Evolutionary conservation across 257 asterid genomes (phyloP).

Genomic region (Solanum megistacrolobum): DNA sequence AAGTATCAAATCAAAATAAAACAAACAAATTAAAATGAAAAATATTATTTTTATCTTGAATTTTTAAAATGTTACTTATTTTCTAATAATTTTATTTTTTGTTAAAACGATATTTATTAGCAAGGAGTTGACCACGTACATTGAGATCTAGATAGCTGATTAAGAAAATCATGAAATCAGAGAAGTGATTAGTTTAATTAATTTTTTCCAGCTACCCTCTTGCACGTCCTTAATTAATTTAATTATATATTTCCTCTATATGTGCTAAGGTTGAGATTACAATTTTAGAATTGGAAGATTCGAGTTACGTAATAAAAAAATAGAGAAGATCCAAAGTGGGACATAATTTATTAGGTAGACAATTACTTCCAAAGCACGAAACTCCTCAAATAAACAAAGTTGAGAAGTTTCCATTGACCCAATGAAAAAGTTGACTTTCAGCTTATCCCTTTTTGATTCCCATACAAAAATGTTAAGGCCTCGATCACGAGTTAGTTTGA

Average conservation of each 20-base stretch:
- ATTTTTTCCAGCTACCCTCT: not conserved
- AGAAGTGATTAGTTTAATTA: not conserved
- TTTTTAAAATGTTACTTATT: not conserved
- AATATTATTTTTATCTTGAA: not conserved
- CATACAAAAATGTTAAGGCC: not conserved
- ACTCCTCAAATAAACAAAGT: not conserved
- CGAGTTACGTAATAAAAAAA: not conserved
- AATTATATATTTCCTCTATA: not conserved
- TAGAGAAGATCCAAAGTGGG: not conserved
- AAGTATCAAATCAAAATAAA: too few relatives aligned
- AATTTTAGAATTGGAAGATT: not conserved
- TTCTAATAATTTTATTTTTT: not conserved
- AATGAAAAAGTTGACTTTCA: conserved; percentile 1
- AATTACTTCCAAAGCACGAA: not conserved
- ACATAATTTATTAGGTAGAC: not conserved
- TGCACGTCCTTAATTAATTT: not conserved
- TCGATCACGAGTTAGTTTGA: too few relatives aligned
- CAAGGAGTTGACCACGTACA: not conserved
- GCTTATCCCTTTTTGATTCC: not conserved
- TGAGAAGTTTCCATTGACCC: conserved; percentile 6
- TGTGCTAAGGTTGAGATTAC: not conserved
- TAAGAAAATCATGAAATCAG: not conserved
- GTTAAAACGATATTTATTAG: too few relatives aligned
- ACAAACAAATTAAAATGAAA: too few relatives aligned
- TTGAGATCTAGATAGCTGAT: not conserved